Percentiles rank a stretch among this genome's conserved stretches.
Evolutionary conservation across 768 basidiomycete species (phyloP).

Genomic region (Cubamyces sp.): DNA sequence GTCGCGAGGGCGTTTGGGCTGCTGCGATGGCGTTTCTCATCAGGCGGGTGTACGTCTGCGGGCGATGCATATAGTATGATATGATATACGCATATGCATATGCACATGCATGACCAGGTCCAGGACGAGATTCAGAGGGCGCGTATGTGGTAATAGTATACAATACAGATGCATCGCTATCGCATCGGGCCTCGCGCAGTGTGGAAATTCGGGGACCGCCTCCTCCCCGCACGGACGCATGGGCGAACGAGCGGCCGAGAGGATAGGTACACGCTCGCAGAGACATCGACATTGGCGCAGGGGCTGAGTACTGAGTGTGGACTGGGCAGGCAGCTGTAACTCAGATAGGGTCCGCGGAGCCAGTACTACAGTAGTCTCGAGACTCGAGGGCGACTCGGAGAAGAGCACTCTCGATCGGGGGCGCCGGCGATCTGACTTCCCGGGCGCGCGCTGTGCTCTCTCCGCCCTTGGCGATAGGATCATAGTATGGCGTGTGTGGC

Average conservation of each 20-base stretch:
- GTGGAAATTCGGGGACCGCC: conserved; percentile 14
- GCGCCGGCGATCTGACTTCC: conserved; percentile 21
- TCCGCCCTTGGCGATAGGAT: neutral
- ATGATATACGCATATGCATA: too few relatives aligned
- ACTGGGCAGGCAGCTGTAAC: neutral
- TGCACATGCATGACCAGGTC: too few relatives aligned
- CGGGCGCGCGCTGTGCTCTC: neutral
- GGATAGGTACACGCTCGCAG: too few relatives aligned
- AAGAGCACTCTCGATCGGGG: conserved; percentile 22
- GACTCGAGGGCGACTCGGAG: too few relatives aligned
- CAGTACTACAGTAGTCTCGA: too few relatives aligned
- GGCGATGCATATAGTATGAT: too few relatives aligned
- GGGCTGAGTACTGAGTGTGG: neutral
- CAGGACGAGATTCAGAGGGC: neutral
- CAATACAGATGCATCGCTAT: conserved; percentile 17
- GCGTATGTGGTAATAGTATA: too few relatives aligned
- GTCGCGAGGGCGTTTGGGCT: neutral
- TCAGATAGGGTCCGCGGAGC: too few relatives aligned
- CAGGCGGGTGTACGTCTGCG: neutral
- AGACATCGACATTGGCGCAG: too few relatives aligned
- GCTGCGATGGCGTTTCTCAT: conserved; percentile 5
- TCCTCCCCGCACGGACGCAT: neutral
- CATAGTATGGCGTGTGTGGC: too few relatives aligned
- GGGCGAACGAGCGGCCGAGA: too few relatives aligned
- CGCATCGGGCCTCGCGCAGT: conserved; percentile 16